Conservation (phyloP, 306 rosid species). For the Albizia julibrissin region DNA sequence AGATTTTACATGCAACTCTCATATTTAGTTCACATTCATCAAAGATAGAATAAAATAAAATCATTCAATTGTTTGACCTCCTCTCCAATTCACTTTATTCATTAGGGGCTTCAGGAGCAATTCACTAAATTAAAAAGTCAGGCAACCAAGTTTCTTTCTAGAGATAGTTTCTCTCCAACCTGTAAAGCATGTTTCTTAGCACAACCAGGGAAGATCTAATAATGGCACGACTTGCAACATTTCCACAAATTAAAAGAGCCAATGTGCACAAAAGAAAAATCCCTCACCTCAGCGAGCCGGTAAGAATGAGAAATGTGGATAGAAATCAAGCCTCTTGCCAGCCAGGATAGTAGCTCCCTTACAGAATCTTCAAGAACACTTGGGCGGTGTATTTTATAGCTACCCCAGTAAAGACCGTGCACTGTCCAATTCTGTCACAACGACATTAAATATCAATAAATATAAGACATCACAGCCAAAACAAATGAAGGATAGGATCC, state of each 20-base stretch:
- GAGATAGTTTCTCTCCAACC: neutral
- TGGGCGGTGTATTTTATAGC: slow-evolving; percentile 76
- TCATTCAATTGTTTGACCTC: neutral
- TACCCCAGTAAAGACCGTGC: slow-evolving; percentile 98
- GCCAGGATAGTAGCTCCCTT: slow-evolving; percentile 78
- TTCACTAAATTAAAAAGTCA: neutral
- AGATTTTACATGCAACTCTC: no score
- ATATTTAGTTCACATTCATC: no score
- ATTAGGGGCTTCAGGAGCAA: neutral
- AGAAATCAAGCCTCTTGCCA: slow-evolving; percentile 71
- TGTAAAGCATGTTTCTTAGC: neutral
- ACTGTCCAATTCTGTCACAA: slow-evolving; percentile 90
- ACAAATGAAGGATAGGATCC: neutral
- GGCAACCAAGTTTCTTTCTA: slow-evolving; percentile 4
- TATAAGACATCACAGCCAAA: slow-evolving; percentile 9
- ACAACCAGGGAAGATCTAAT: neutral
- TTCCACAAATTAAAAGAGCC: slow-evolving; percentile 1
- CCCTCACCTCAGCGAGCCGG: slow-evolving; percentile 71
- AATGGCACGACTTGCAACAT: neutral
- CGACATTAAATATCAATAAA: slow-evolving; percentile 19
- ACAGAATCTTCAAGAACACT: slow-evolving; percentile 79
- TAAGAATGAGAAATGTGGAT: slow-evolving; percentile 80
- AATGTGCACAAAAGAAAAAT: neutral
- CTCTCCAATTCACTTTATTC: neutral
- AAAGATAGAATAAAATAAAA: no score